phyloP scores from a whole-genome alignment of 345 rosid genomes.

The Atalantia buxifolia region DNA sequence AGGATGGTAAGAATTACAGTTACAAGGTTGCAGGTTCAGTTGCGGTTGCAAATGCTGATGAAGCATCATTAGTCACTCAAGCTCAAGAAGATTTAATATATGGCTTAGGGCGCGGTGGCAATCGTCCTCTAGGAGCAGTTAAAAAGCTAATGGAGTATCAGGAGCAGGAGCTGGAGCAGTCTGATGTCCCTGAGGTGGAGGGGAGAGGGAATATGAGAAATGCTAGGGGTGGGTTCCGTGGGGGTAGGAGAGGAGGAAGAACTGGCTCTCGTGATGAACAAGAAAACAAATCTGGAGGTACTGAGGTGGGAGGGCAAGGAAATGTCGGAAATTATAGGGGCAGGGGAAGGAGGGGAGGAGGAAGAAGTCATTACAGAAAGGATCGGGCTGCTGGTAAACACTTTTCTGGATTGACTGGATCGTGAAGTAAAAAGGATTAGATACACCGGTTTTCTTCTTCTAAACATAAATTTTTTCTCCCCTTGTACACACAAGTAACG shows the following conservation, averaged over 20 bases:
- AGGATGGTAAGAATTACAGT: slow-evolving; percentile 96
- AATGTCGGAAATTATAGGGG: slow-evolving; percentile 47
- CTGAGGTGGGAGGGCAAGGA: slow-evolving; percentile 39
- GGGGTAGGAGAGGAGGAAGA: slow-evolving; percentile 33
- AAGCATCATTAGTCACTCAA: slow-evolving; percentile 60
- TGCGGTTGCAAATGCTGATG: slow-evolving; percentile 72
- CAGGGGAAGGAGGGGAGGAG: slow-evolving; percentile 61
- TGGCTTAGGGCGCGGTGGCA: slow-evolving; percentile 95
- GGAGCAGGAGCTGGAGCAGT: slow-evolving; percentile 23
- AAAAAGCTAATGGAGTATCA: slow-evolving; percentile 53
- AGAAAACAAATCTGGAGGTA: slow-evolving; percentile 31
- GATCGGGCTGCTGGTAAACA: slow-evolving; percentile 75
- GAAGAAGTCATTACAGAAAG: slow-evolving; percentile 52
- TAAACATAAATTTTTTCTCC: not conserved
- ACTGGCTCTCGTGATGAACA: slow-evolving; percentile 23
- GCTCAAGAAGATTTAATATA: slow-evolving; percentile 60
- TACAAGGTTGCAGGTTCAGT: slow-evolving; percentile 83
- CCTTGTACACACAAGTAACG: not conserved
- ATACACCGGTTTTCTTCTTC: not conserved
- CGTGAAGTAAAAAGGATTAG: slow-evolving; percentile 14
- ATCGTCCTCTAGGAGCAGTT: slow-evolving; percentile 73
- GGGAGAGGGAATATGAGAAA: slow-evolving; percentile 33
- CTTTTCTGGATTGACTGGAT: slow-evolving; percentile 65
- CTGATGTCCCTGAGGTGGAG: slow-evolving; percentile 28
- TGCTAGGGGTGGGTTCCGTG: slow-evolving; percentile 42